A percentile compares a stretch with the other conserved stretches of the same genome.
These are phyloP conservation scores for Candida dajiaensis DNA, from an alignment of 805 yeast genomes.

Conservation along the genomic window DNA sequence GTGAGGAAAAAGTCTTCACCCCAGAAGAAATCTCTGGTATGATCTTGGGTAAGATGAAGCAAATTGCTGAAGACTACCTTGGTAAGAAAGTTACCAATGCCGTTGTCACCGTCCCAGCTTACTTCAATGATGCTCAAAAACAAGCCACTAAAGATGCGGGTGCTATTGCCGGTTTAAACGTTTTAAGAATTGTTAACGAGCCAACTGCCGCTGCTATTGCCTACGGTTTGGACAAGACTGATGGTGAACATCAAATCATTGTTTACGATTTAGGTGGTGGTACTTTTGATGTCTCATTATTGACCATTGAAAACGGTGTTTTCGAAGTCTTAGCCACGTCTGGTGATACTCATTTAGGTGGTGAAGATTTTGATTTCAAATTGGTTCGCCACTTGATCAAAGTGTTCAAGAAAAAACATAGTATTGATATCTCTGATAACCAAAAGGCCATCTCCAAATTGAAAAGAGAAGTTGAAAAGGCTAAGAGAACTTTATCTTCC, in stretches of 20 bases:
- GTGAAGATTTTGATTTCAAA: slow-evolving; percentile 92
- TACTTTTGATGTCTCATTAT: slow-evolving; percentile 87
- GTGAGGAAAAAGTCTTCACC: slow-evolving; percentile 71
- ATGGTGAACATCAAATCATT: slow-evolving; percentile 81
- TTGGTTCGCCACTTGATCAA: slow-evolving; percentile 83
- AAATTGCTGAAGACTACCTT: slow-evolving; percentile 85
- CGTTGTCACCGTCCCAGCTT: slow-evolving; percentile 90
- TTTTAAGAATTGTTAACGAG: slow-evolving; percentile 84
- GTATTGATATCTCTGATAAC: slow-evolving; percentile 75
- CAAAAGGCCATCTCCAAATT: slow-evolving; percentile 86
- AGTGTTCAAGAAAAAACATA: slow-evolving; percentile 88
- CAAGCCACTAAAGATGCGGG: slow-evolving; percentile 95
- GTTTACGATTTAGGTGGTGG: slow-evolving; percentile 98
- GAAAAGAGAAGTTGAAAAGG: slow-evolving; percentile 97
- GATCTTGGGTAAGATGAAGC: slow-evolving; percentile 88
- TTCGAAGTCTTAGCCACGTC: slow-evolving; percentile 91
- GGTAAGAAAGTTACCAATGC: slow-evolving; percentile 84
- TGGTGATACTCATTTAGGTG: slow-evolving; percentile 97
- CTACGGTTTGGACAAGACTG: slow-evolving; percentile 81
- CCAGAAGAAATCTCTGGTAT: slow-evolving; percentile 93
- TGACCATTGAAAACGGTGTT: slow-evolving; percentile 86
- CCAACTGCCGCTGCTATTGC: slow-evolving; percentile 99
- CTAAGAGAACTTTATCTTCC: slow-evolving; percentile 91
- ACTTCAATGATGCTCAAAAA: slow-evolving; percentile 90
- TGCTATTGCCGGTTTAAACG: slow-evolving; percentile 84